Base-by-base conservation (phyloP, 2,329 filamentous ascomycete species). In the Hymenoscyphus albidus region DNA sequence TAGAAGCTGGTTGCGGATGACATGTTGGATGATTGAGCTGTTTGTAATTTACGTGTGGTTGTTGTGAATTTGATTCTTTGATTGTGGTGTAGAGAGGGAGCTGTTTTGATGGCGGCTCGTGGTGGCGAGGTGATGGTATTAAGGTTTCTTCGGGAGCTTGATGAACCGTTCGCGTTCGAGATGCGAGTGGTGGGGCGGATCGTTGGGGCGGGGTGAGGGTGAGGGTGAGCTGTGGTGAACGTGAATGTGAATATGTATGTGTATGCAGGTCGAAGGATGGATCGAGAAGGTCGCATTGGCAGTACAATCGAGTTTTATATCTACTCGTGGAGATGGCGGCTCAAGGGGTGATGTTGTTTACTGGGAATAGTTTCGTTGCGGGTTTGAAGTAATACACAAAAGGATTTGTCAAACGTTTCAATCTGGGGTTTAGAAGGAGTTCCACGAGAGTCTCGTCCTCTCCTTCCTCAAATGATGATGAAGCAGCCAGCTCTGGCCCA, bases 1-100 rank as follows among this genome's bases (percentile, higher is more conserved):
- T 89, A 95, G 77, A 96, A 92, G 63, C 77, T 81, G 22, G 88
- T 88, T 71, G 87, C 88, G 63, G 88, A 88, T 35, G 88, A 80
- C 88, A 91, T 91, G 9, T 39, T 72, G 63, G 54, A 60, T 58
- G 55, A 39, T 57, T 67, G 58, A 35, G 55, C 40, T 55, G 39
- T 51, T 22, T 22, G 44, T 51, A 4, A 27, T 9, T n/a, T 51
- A 22, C 5, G 44, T 51, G 44, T 10, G n/a, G 44, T 27, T 22
- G 44, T 10, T 22, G 18, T 22, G n/a, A 27, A 51, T 51, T 35
- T 51, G 44, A 9, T 51, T 16, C 3, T n/a, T 54, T 38, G 61
- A 31, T 62, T 35, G 61, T 62, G 44, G 44, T 62, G 59, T 27
- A 64, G 9, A 2, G 59, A 51, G 54, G 58, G 54, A 32, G 48